These are phyloP conservation scores for Metroxylon sagu DNA, from an alignment of 176 grass and related monocot genomes.

Conservation along the genomic window DNA sequence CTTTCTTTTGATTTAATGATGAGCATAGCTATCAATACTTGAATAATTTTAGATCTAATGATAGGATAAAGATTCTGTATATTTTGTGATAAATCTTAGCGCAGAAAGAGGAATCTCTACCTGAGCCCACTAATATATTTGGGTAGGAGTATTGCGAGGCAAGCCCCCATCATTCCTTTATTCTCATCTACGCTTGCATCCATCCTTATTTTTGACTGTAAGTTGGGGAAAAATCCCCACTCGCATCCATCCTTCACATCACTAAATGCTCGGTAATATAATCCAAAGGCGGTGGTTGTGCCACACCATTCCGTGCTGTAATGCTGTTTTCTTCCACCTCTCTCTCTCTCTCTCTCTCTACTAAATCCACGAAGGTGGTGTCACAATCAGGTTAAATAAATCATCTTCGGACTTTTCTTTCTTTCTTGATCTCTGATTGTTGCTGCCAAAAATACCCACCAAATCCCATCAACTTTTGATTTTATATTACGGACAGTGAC, in stretches of 20 bases:
- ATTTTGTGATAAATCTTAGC: slow-evolving; percentile 15
- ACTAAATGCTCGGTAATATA: slow-evolving; percentile 41
- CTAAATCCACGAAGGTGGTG: slow-evolving; percentile 41
- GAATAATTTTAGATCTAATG: slow-evolving; percentile 17
- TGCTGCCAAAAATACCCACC: slow-evolving; percentile 35
- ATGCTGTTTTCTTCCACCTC: slow-evolving; percentile 34
- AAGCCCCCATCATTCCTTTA: not conserved
- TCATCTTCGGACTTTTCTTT: slow-evolving; percentile 56
- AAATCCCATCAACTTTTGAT: slow-evolving; percentile 15
- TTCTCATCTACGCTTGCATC: too few species aligned
- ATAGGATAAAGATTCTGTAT: slow-evolving; percentile 35
- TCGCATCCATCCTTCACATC: not conserved
- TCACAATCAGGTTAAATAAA: slow-evolving; percentile 45
- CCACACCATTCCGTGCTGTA: slow-evolving; percentile 35
- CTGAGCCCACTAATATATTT: slow-evolving; percentile 23
- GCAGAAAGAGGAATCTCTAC: slow-evolving; percentile 30
- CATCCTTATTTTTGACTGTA: too few species aligned
- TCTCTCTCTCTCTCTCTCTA: slow-evolving; percentile 39
- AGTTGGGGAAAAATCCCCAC: not conserved
- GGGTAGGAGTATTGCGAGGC: slow-evolving; percentile 11
- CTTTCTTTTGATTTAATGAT: too few species aligned
- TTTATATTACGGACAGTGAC: slow-evolving; percentile 14
- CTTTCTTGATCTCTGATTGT: slow-evolving; percentile 40
- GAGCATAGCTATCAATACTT: too few species aligned
- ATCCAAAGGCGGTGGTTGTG: slow-evolving; percentile 37